Evolutionary conservation across 2,329 filamentous ascomycete genomes (phyloP), one percentile per base, ranked within the genome.

Genomic region (Penicillium sp.): DNA sequence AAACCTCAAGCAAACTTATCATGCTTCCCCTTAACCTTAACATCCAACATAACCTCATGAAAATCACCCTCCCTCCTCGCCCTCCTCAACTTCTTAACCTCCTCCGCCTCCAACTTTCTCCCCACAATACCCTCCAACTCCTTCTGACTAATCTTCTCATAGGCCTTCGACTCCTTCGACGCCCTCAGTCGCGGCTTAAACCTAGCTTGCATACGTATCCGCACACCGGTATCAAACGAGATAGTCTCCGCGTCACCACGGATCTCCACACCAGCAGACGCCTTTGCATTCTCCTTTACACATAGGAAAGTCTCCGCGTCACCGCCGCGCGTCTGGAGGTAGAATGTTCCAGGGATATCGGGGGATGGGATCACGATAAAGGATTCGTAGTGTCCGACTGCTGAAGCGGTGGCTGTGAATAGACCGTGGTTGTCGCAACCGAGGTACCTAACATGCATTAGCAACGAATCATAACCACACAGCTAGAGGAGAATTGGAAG

Each of bases 11-110:
- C 76, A 70, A 79, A 96, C 74, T 96, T 96, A 77, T 96, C 92
- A 76, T 96, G 93, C 78, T 96, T 96, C 55, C 87, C 87, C 79
- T 96, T 96, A 29, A 95, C 89, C 75, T 93, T 95, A 54, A 97
- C 80, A 76, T 96, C 88, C 63, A 98, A 76, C 68, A 97, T 76
- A 65, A 85, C 85, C 77, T 98, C 93, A 72, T 97, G 90, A 72
- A 95, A 97, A 72, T 93, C 88, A 0, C 95, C 95, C 66, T 97
- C 90, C 66, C 86, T 84, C 71, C 90, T 84, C 33, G 95, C 92
- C 75, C 80, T 88, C 80, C 96, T 96, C 70, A 99, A 73, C 72
- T 80, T 84, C 77, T 84, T 88, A 43, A 97, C 90, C 76, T 99
- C 95, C 55, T 93, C 88, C 68, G 98, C 93, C 14, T 91, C 84